A percentile compares a stretch with the other conserved stretches of the same genome.
phyloP scores from a whole-genome alignment of 257 asterid species.

The Nicotiana tomentosiformis region DNA sequence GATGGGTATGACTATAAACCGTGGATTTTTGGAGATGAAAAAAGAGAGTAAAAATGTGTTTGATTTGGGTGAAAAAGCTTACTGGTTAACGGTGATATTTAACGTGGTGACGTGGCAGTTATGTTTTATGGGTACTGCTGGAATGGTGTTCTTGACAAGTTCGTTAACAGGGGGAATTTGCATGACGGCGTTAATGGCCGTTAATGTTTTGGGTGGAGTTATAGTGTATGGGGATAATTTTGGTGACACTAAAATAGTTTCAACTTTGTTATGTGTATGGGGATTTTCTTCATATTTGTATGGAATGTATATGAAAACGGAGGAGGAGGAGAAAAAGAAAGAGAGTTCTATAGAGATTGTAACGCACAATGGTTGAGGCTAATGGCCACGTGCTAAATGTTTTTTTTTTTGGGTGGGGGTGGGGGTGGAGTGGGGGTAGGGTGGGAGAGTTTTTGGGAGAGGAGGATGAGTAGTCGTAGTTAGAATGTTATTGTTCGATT shows the following conservation, averaged over 20 bases:
- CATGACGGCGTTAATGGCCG: conserved; percentile 61
- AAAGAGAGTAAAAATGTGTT: conserved; percentile 33
- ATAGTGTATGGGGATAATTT: conserved; percentile 50
- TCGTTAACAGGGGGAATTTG: conserved; percentile 67
- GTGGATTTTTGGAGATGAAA: conserved; percentile 37
- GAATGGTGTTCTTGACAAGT: conserved; percentile 68
- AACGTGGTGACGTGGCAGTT: conserved; percentile 52
- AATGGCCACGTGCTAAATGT: too few species aligned
- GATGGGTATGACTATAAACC: conserved; percentile 32
- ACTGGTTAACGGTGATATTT: conserved; percentile 40
- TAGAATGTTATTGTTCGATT: too few species aligned
- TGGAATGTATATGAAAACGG: conserved; percentile 30
- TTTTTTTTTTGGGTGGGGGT: too few species aligned
- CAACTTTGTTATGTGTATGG: conserved; percentile 59
- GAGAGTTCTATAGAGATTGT: background rate
- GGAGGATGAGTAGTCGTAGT: too few species aligned
- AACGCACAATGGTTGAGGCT: too few species aligned
- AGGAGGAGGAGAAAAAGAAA: conserved; percentile 1
- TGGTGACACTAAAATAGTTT: conserved; percentile 45
- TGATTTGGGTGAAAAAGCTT: conserved; percentile 42
- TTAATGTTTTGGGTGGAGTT: conserved; percentile 58
- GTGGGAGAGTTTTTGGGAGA: too few species aligned
- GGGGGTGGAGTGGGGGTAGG: too few species aligned
- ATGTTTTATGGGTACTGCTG: conserved; percentile 74
- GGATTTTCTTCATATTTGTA: conserved; percentile 58